These are phyloP conservation scores for Pseudogymnoascus sp. DNA, from an alignment of 2,329 filamentous ascomycete species.

Conservation along the genomic window DNA sequence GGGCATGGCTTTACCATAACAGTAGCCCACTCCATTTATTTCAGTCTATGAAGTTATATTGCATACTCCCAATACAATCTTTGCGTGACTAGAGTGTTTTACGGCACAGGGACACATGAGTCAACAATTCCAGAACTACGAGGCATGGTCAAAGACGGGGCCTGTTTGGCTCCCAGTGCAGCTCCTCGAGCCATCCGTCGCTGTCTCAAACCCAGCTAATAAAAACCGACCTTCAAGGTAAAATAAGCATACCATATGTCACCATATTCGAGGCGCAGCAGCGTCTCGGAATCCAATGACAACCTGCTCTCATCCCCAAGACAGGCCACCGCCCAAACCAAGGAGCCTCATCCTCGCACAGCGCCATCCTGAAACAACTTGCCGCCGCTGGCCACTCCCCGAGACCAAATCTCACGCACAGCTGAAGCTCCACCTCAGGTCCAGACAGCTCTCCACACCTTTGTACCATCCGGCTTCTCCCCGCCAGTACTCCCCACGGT, in stretches of 20 bases:
- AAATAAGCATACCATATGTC: background rate
- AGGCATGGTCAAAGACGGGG: background rate
- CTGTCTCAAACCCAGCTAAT: background rate
- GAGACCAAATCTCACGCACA: too few species aligned
- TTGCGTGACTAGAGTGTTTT: background rate
- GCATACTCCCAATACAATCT: background rate
- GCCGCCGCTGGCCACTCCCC: too few species aligned
- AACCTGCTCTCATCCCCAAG: background rate
- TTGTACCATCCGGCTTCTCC: background rate
- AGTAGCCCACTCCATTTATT: background rate
- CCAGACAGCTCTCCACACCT: background rate
- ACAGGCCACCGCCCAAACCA: background rate
- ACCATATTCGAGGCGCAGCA: background rate
- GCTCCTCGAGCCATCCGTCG: background rate
- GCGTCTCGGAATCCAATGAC: background rate
- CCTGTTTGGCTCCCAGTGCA: background rate
- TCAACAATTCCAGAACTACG: background rate
- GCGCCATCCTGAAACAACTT: background rate
- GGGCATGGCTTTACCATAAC: background rate
- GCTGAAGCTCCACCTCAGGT: background rate
- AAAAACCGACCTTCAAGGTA: background rate
- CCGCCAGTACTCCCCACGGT: background rate
- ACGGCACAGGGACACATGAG: background rate
- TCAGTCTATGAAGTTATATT: background rate
- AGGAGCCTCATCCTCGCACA: background rate